Conservation (phyloP, 2,329 filamentous ascomycete genomes). For the Diaporthe amygdali region DNA sequence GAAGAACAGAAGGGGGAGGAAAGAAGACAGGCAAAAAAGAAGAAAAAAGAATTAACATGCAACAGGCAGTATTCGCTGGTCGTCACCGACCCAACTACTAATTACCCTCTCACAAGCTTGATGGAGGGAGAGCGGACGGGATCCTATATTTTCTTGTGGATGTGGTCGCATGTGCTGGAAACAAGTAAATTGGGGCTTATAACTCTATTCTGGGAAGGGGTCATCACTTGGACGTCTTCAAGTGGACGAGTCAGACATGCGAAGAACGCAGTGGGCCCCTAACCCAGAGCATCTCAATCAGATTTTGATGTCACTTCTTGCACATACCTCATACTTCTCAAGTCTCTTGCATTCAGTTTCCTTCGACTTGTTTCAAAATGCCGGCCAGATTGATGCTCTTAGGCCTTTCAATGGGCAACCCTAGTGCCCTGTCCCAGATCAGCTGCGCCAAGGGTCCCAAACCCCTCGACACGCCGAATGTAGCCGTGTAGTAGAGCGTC, state of each 20-base stretch:
- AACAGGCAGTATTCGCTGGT: slow-evolving; percentile 13
- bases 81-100: slow-evolving; percentile 3
- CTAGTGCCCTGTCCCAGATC: slow-evolving; percentile 93
- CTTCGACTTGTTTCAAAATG: slow-evolving; percentile 71
- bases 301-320: neutral
- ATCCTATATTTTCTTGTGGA: neutral
- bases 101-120: neutral
- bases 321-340: neutral
- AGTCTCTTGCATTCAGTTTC: neutral
- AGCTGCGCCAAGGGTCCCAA: slow-evolving; percentile 92
- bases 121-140: neutral
- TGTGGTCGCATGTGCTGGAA: neutral
- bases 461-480: slow-evolving; percentile 71
- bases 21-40: neutral
- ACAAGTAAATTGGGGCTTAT: neutral
- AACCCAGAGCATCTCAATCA: neutral
- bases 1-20: neutral
- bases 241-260: neutral
- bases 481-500: slow-evolving; percentile 89
- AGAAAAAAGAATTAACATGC: neutral
- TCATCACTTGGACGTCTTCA: neutral
- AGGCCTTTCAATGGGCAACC: slow-evolving; percentile 93
- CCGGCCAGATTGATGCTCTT: slow-evolving; percentile 97
- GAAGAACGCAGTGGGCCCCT: neutral
- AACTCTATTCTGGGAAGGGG: neutral